These are phyloP conservation scores for Agrostemma githago DNA, from an alignment of 148 eudicot genomes.

Conservation along the genomic window DNA sequence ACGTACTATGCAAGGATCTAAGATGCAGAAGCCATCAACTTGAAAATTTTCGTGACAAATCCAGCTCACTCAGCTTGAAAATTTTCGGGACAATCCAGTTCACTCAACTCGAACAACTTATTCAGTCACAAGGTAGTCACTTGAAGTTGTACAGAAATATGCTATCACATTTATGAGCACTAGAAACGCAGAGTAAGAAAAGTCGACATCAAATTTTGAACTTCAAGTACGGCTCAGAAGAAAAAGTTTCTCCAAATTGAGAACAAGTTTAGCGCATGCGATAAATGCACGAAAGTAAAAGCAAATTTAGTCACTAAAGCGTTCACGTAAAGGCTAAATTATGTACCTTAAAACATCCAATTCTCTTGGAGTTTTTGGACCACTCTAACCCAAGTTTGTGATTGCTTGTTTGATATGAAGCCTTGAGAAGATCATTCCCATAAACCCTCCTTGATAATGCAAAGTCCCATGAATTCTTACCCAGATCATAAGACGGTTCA, in stretches of 20 bases:
- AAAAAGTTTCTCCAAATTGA: not conserved
- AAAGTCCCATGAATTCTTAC: slow-evolving; percentile 80
- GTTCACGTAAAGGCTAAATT: not conserved
- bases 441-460: slow-evolving; percentile 59
- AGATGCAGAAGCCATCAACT: not conserved
- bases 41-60: no score
- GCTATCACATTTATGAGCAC: not conserved
- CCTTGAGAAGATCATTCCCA: slow-evolving; percentile 62
- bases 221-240: not conserved
- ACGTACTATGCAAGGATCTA: no score
- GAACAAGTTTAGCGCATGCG: not conserved
- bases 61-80: not conserved
- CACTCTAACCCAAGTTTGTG: slow-evolving; percentile 71
- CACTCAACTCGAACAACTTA: not conserved
- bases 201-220: not conserved
- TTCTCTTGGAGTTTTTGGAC: slow-evolving; percentile 55
- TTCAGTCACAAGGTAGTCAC: not conserved
- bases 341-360: slow-evolving; percentile 68
- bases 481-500: slow-evolving; percentile 71
- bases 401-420: slow-evolving; percentile 65
- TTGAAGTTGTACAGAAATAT: not conserved
- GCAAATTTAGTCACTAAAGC: not conserved
- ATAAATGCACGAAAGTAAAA: not conserved
- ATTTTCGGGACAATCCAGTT: not conserved
- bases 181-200: not conserved